Base-by-base conservation (phyloP, 2,329 filamentous ascomycete species). In the Fusarium sp. region DNA sequence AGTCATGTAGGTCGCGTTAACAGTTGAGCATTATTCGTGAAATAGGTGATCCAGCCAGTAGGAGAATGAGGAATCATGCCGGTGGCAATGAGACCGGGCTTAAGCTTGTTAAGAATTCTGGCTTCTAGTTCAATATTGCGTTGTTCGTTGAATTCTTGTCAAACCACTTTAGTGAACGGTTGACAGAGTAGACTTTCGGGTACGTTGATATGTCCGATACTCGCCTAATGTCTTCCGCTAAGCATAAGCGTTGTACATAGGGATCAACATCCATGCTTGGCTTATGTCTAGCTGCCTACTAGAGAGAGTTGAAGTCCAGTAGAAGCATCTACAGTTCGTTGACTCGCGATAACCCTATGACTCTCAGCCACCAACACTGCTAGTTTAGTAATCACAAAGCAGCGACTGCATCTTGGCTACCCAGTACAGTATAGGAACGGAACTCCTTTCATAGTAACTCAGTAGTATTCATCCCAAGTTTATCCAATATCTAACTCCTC, bases 401-500 rank as follows among this genome's bases (percentile, higher is more conserved):
- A 47, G 45, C 18, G 18, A 29, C 11, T 11, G 30, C 12, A 25
- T 14, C 16, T 25, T 37, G 30, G 12, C 30, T 25, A 11, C 47
- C 12, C 8, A 51, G 22, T 37, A 11, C 12, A 27, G 8, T 0
- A 6, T n/a, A 11, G 9, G 48, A 16, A 25, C 30, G 2, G 16
- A 12, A 34, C 5, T 24, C 20, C 25, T 25, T 1, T 11, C 47
- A 4, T 25, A n/a, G 13, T 48, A 8, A 22, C 27, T n/a, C n/a
- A 22, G 13, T n/a, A 37, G 8, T 34, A 49, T 40, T 42, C 12
- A 32, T 20, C 41, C 20, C 22, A 55, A 34, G 12, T 42, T 41
- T 52, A 62, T 61, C 46, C 45, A 40, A 18, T 44, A 46, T 47
- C 37, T 32, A 64, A 48, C 67, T 70, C 67, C 67, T 63, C 53